These are phyloP conservation scores for Saturnispora galanensis DNA, from an alignment of 805 yeast genomes.

Conservation along the genomic window DNA sequence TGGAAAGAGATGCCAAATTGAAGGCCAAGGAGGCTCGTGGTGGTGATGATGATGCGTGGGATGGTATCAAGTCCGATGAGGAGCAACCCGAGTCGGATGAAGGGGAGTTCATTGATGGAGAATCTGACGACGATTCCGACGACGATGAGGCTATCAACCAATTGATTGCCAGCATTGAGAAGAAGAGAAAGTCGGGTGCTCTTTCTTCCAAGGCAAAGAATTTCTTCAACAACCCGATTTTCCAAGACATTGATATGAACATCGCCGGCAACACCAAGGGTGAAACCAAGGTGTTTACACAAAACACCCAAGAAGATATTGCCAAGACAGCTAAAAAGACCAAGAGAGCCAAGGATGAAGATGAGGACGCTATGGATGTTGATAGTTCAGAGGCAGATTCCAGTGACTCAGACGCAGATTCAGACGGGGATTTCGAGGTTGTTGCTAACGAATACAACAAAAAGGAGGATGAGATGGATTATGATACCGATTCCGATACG, in stretches of 20 bases:
- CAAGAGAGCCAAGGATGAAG: slow-evolving; percentile 9
- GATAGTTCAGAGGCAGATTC: slow-evolving; percentile 17
- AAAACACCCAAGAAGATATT: slow-evolving; percentile 4
- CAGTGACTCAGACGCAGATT: slow-evolving; percentile 8
- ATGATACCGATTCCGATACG: slow-evolving; percentile 41
- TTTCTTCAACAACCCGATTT: slow-evolving; percentile 45
- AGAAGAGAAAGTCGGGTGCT: slow-evolving; percentile 34
- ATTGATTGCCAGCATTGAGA: slow-evolving; percentile 43
- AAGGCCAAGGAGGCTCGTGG: slow-evolving; percentile 67
- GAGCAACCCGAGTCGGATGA: slow-evolving; percentile 22
- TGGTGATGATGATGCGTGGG: slow-evolving; percentile 66
- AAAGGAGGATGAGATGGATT: slow-evolving; percentile 30
- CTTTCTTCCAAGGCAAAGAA: slow-evolving; percentile 34
- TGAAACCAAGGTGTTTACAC: slow-evolving; percentile 10
- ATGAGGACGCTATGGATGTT: slow-evolving; percentile 15
- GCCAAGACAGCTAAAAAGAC: slow-evolving; percentile 11
- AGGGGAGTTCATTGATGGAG: slow-evolving; percentile 31
- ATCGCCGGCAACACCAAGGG: slow-evolving; percentile 10
- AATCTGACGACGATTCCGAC: slow-evolving; percentile 47
- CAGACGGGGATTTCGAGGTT: slow-evolving; percentile 33
- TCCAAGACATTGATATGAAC: slow-evolving; percentile 37
- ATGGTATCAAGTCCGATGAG: slow-evolving; percentile 50
- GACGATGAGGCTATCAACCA: slow-evolving; percentile 62
- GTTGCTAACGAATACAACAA: slow-evolving; percentile 34
- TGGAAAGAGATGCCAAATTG: slow-evolving; percentile 60